These are phyloP conservation scores for Avicennia marina DNA, from an alignment of 257 asterid species.

Conservation along the genomic window DNA sequence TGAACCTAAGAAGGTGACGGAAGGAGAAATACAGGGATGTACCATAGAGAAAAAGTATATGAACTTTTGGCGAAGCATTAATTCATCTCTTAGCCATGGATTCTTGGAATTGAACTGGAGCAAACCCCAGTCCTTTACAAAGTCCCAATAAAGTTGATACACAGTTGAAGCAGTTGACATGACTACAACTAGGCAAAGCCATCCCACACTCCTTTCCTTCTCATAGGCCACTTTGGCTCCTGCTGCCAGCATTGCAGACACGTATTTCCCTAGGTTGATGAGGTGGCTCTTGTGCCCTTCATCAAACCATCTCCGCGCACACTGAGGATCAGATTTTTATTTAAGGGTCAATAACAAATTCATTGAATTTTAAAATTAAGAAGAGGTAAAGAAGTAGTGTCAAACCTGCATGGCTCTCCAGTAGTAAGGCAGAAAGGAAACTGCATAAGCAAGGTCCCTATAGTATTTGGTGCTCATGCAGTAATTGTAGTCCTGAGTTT, in stretches of 20 bases:
- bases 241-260: slow-evolving; percentile 94
- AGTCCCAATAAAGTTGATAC: slow-evolving; percentile 92
- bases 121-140: slow-evolving; percentile 92
- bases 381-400: no score
- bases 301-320: slow-evolving; percentile 95
- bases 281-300: slow-evolving; percentile 90
- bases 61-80: slow-evolving; percentile 58
- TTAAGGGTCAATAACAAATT: not conserved
- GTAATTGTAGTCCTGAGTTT: slow-evolving; percentile 65
- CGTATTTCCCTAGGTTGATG: slow-evolving; percentile 79
- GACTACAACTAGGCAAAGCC: slow-evolving; percentile 70
- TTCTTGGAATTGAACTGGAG: slow-evolving; percentile 76
- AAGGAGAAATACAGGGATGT: no score
- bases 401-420: slow-evolving; percentile 99
- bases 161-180: slow-evolving; percentile 80
- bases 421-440: slow-evolving; percentile 86
- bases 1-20: not conserved
- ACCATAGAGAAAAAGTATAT: slow-evolving; percentile 88
- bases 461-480: slow-evolving; percentile 73
- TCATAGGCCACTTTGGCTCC: slow-evolving; percentile 94
- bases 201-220: slow-evolving; percentile 63
- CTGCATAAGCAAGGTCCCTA: slow-evolving; percentile 84
- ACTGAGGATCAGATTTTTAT: slow-evolving; percentile 31
- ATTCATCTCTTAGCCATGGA: slow-evolving; percentile 90
- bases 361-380: not conserved